Evolutionary conservation across 768 basidiomycete genomes (phyloP).

Genomic region (Epithele typhae): DNA sequence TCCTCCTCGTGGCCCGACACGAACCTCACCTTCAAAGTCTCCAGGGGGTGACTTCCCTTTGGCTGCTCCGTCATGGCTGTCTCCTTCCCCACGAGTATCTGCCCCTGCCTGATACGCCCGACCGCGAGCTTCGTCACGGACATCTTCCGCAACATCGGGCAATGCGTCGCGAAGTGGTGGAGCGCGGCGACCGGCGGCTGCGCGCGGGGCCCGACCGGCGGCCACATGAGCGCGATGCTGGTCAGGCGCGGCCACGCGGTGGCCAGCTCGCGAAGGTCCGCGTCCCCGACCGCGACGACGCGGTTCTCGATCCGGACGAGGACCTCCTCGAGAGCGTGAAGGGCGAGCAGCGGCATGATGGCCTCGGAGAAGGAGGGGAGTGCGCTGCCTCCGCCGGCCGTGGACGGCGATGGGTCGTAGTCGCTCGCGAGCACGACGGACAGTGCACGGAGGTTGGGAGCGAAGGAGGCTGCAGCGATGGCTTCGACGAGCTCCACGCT

Average conservation of each 20-base stretch:
- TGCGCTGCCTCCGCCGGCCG: too few species aligned
- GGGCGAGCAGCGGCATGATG: not conserved
- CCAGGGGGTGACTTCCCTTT: slow-evolving; percentile 4
- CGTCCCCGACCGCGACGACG: not conserved
- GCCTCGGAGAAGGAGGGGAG: too few species aligned
- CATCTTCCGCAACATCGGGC: slow-evolving; percentile 5
- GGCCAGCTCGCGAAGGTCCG: not conserved
- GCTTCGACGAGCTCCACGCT: too few species aligned
- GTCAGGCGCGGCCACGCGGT: not conserved
- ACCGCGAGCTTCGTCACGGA: too few species aligned
- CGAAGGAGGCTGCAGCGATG: too few species aligned
- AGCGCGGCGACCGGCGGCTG: not conserved
- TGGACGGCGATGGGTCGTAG: too few species aligned
- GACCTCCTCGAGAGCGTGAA: not conserved
- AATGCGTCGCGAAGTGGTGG: slow-evolving; percentile 5
- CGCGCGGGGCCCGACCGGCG: not conserved
- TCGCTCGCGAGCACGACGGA: too few species aligned
- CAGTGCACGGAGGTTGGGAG: too few species aligned
- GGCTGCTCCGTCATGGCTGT: too few species aligned
- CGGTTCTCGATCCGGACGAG: not conserved
- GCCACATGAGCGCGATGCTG: not conserved
- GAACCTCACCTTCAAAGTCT: slow-evolving; percentile 1
- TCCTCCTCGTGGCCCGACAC: not conserved
- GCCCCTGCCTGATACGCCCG: slow-evolving; percentile 4
- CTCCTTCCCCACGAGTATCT: not conserved